Base-by-base conservation (phyloP, 2,329 filamentous ascomycete genomes). In the Emergomyces orientalis region DNA sequence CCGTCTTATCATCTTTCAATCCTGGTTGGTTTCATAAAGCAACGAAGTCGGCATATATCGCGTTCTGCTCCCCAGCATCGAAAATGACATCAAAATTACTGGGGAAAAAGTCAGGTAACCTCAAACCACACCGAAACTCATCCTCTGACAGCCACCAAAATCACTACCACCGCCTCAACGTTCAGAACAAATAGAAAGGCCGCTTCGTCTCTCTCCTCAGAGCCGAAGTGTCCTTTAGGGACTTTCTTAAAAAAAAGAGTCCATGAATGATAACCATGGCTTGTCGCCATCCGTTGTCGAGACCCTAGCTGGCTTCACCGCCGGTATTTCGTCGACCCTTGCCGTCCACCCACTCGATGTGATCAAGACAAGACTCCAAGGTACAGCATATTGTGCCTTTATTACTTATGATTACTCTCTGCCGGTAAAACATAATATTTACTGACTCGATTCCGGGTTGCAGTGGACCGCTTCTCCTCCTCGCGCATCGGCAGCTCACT, bases 361-460 rank as follows among this genome's bases (percentile, higher is more conserved):
- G 67, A 87, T 97, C 74, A 99, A 99, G 82, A 97, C 93, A 65
- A 88, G 94, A 67, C 86, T 99, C 73, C 94, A 99, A 79, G 87
- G 90, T 91, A 79, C 63, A 79, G 72, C 47, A 27, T 55, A 9
- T 59, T 19, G 41, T 43, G 41, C 32, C 14, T 45, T 27, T n/a
- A 32, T 37, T 19, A 14, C 17, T 19, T 30, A 57, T n/a, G 60
- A 25, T 27, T 43, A n/a, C 32, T 3, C 62, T 47, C 58, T 55
- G 52, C 70, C 72, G 52, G 66, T 76, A 34, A 70, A 77, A 25
- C 27, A 19, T 39, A 57, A 25, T n/a, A 54, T 17, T 14, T 22
- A 25, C 34, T 39, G 9, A 43, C 39, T 45, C 25, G 25, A 2
- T 41, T 57, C n/a, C n/a, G n/a, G 45, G n/a, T 25, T 59, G 77